Evolutionary conservation across 257 asterid genomes (phyloP).

Genomic region (Nicotiana otophora): DNA sequence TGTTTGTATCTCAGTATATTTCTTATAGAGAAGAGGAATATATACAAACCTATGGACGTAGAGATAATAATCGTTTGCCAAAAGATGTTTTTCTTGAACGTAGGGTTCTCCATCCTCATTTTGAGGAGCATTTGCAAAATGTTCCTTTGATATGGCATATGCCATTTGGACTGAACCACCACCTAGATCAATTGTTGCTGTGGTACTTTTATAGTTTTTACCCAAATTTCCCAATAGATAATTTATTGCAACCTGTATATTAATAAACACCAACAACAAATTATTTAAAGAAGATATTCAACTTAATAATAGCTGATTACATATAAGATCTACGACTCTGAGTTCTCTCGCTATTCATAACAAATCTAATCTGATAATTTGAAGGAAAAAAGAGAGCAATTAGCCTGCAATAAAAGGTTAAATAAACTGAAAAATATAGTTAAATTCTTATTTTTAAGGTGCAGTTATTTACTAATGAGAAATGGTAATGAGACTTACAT

Average conservation of each 20-base stretch:
- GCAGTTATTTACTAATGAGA: not conserved
- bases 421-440: too few species aligned
- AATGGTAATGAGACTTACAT: not conserved
- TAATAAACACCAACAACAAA: not conserved
- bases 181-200: slow-evolving; percentile 82
- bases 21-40: too few species aligned
- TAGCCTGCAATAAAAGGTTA: too few species aligned
- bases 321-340: too few species aligned
- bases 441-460: not conserved
- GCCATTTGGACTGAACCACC: slow-evolving; percentile 93
- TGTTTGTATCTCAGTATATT: too few species aligned
- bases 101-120: slow-evolving; percentile 44
- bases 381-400: too few species aligned
- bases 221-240: slow-evolving; percentile 72
- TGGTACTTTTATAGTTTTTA: slow-evolving; percentile 41
- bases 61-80: slow-evolving; percentile 52
- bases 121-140: slow-evolving; percentile 60
- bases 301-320: not conserved
- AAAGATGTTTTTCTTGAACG: slow-evolving; percentile 60
- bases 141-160: slow-evolving; percentile 61
- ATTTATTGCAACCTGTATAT: slow-evolving; percentile 62
- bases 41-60: slow-evolving; percentile 59
- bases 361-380: too few species aligned
- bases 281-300: not conserved
- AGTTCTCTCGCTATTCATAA: too few species aligned